Evolutionary conservation across 1,284 basidiomycete genomes (phyloP).

Genomic region (Malassezia sympodialis): DNA sequence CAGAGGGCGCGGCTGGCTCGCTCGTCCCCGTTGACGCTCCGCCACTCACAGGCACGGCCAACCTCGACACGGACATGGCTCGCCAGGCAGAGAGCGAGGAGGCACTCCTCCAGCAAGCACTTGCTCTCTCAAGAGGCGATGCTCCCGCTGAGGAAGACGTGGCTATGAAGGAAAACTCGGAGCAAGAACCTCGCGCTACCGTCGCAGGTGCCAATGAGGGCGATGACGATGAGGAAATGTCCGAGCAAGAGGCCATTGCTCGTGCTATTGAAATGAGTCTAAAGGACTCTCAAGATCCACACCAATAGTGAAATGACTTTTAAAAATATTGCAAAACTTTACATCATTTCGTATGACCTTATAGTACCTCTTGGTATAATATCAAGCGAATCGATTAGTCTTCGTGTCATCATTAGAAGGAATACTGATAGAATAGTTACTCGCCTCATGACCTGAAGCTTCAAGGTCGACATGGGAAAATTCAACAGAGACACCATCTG

Average conservation of each 20-base stretch:
- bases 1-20: constrained; percentile 31
- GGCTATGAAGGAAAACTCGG: constrained; percentile 29
- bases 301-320: neutral
- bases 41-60: constrained; percentile 32
- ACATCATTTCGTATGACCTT: neutral
- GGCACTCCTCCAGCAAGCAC: constrained; percentile 36
- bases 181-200: constrained; percentile 15
- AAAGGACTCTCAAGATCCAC: constrained; percentile 9
- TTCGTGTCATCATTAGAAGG: neutral
- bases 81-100: constrained; percentile 33
- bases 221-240: constrained; percentile 46
- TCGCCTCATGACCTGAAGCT: neutral
- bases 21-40: constrained; percentile 36
- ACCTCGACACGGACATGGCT: constrained; percentile 17
- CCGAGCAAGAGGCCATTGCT: constrained; percentile 47
- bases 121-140: constrained; percentile 30
- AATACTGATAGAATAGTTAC: neutral
- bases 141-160: constrained; percentile 23
- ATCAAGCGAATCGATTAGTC: neutral
- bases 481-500: neutral
- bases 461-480: neutral
- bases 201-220: constrained; percentile 29
- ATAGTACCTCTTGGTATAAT: neutral
- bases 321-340: neutral
- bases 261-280: constrained; percentile 47